A percentile compares a stretch with the other conserved stretches of the same genome.
Conservation (phyloP, 2,329 filamentous ascomycete species). For the Ampelomyces quisqualis region DNA sequence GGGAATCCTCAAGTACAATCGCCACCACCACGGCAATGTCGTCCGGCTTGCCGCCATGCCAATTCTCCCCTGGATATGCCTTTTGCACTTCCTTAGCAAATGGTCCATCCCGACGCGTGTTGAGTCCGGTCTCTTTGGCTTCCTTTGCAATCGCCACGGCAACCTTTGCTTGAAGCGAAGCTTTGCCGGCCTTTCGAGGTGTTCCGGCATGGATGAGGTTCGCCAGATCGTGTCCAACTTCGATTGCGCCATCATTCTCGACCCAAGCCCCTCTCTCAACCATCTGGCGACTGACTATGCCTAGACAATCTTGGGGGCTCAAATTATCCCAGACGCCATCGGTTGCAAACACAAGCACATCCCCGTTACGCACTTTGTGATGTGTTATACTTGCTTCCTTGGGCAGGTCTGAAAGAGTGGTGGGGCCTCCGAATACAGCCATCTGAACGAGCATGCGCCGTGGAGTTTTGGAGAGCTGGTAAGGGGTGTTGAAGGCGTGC, state of each 20-base stretch:
- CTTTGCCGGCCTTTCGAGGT: constrained; percentile 43
- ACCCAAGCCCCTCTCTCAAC: constrained; percentile 72
- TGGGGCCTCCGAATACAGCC: constrained; percentile 70
- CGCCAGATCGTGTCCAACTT: constrained; percentile 62
- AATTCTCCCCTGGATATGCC: constrained; percentile 81
- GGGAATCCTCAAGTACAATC: constrained; percentile 34
- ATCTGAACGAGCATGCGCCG: constrained; percentile 75
- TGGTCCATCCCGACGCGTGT: constrained; percentile 80
- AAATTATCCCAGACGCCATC: constrained; percentile 97
- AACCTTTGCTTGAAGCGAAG: constrained; percentile 73
- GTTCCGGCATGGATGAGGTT: constrained; percentile 55
- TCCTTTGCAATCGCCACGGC: constrained; percentile 77
- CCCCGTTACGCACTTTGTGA: constrained; percentile 79
- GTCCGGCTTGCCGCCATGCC: constrained; percentile 90
- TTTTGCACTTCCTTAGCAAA: constrained; percentile 94
- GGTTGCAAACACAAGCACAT: constrained; percentile 89
- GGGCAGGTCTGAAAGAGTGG: constrained; percentile 77
- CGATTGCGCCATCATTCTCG: constrained; percentile 48
- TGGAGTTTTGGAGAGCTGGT: constrained; percentile 87
- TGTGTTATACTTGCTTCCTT: constrained; percentile 78
- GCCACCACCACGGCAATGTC: constrained; percentile 88
- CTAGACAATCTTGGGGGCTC: constrained; percentile 83
- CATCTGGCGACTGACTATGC: constrained; percentile 78
- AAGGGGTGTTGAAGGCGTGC: constrained; percentile 97
- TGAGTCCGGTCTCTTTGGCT: constrained; percentile 81